phyloP scores from a whole-genome alignment of 148 eudicot species.

The Camellia japonica region DNA sequence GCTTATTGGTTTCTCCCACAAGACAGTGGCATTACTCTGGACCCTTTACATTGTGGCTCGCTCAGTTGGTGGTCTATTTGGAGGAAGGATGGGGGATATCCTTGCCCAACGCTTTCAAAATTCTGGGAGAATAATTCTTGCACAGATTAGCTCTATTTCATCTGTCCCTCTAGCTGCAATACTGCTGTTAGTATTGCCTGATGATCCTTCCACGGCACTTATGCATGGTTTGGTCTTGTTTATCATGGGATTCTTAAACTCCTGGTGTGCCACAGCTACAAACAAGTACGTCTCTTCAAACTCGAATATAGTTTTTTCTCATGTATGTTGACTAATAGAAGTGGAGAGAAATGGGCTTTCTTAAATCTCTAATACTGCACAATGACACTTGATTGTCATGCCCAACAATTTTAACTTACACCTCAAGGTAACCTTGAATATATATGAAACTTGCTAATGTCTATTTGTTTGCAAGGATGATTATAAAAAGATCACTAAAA shows the following conservation, averaged over 20 bases:
- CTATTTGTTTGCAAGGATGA: background rate
- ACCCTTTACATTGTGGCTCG: constrained; percentile 52
- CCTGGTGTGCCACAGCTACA: constrained; percentile 80
- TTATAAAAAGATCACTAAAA: background rate
- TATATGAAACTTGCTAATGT: background rate
- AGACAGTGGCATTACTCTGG: constrained; percentile 61
- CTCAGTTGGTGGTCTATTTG: constrained; percentile 70
- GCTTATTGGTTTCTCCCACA: constrained; percentile 84
- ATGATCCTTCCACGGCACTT: constrained; percentile 54
- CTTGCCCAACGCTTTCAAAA: constrained; percentile 58
- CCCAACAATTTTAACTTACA: background rate
- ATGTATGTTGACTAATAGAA: background rate
- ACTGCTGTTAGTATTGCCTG: constrained; percentile 58
- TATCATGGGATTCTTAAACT: constrained; percentile 61
- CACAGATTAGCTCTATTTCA: constrained; percentile 83
- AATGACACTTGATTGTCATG: too few relatives aligned
- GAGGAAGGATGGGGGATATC: constrained; percentile 84
- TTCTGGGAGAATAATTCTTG: constrained; percentile 69
- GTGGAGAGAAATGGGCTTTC: background rate
- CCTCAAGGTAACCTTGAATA: background rate
- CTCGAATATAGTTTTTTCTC: background rate
- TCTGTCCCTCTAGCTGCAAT: constrained; percentile 80
- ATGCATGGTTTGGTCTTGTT: constrained; percentile 60
- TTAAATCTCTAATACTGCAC: background rate
- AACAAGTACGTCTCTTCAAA: constrained; percentile 58